Percentiles rank a stretch among this genome's conserved stretches.
Evolutionary conservation across 2,329 filamentous ascomycete genomes (phyloP).

Genomic region (Sporothrix brasiliensis): DNA sequence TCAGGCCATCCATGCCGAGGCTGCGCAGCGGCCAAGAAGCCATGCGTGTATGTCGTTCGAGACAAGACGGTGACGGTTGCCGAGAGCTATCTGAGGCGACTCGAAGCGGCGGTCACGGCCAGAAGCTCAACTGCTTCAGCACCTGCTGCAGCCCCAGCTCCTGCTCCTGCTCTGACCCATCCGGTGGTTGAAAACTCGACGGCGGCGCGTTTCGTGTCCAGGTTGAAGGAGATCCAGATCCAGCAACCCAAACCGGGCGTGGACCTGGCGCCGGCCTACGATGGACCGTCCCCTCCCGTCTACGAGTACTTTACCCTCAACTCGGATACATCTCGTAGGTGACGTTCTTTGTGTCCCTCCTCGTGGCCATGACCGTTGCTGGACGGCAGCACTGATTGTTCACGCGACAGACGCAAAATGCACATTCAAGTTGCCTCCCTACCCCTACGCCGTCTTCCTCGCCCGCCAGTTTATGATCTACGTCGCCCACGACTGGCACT

Average conservation of each 20-base stretch:
- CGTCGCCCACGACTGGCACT: slow-evolving; percentile 29
- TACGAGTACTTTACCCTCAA: slow-evolving; percentile 32
- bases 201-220: slow-evolving; percentile 22
- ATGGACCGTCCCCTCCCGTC: not conserved
- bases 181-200: slow-evolving; percentile 18
- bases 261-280: not conserved
- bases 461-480: slow-evolving; percentile 25
- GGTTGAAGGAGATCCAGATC: slow-evolving; percentile 28
- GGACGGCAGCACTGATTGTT: not conserved
- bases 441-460: slow-evolving; percentile 22
- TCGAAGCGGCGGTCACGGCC: not conserved
- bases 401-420: slow-evolving; percentile 27
- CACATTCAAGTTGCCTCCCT: slow-evolving; percentile 28
- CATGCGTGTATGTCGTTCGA: slow-evolving; percentile 20
- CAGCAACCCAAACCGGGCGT: slow-evolving; percentile 9
- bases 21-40: slow-evolving; percentile 19
- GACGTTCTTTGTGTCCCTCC: not conserved
- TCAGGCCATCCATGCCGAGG: slow-evolving; percentile 22
- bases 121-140: too few species aligned
- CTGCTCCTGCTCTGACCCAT: too few species aligned
- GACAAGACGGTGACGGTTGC: slow-evolving; percentile 20
- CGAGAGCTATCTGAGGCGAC: slow-evolving; percentile 21
- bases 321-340: slow-evolving; percentile 26
- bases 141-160: too few species aligned
- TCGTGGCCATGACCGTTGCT: too few species aligned